A percentile compares a stretch with the other conserved stretches of the same genome.
Evolutionary conservation across 306 rosid species (phyloP).

Genomic region (Boehmeria nivea): DNA sequence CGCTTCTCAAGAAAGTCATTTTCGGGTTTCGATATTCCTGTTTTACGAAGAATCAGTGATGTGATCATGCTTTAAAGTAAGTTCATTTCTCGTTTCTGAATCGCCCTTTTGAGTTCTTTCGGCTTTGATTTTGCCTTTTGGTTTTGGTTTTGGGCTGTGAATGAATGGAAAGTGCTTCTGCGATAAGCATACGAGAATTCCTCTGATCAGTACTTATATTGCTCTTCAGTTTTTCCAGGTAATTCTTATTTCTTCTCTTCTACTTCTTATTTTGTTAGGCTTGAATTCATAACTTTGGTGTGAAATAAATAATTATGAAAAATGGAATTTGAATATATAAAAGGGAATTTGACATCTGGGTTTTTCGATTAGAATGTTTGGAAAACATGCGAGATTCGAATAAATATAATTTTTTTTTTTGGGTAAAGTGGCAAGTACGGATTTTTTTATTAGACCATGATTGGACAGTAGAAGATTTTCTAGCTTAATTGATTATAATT

Average conservation of each 20-base stretch:
- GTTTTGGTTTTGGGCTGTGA: too few species aligned
- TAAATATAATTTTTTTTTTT: neutral
- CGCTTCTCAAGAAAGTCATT: too few species aligned
- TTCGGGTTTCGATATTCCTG: too few species aligned
- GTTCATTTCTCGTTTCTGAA: too few species aligned
- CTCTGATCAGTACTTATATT: too few species aligned
- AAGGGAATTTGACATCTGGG: slow-evolving; percentile 9
- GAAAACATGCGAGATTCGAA: slow-evolving; percentile 8
- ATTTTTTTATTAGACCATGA: slow-evolving; percentile 2
- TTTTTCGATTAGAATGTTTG: slow-evolving; percentile 11
- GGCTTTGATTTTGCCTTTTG: too few species aligned
- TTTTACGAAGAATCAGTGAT: too few species aligned
- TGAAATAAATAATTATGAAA: neutral
- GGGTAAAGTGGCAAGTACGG: neutral
- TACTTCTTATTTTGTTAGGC: neutral
- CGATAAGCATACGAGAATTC: neutral
- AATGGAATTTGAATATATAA: neutral
- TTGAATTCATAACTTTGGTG: too few species aligned
- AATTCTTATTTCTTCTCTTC: neutral
- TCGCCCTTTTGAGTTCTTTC: neutral
- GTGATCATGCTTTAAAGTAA: too few species aligned
- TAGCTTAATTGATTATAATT: too few species aligned
- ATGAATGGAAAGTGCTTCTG: neutral
- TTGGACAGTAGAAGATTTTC: neutral
- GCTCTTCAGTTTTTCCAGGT: too few species aligned